Evolutionary conservation across 495 filamentous ascomycete species (phyloP), one percentile per base, ranked within the genome.

Genomic region (Pseudevernia furfuracea): DNA sequence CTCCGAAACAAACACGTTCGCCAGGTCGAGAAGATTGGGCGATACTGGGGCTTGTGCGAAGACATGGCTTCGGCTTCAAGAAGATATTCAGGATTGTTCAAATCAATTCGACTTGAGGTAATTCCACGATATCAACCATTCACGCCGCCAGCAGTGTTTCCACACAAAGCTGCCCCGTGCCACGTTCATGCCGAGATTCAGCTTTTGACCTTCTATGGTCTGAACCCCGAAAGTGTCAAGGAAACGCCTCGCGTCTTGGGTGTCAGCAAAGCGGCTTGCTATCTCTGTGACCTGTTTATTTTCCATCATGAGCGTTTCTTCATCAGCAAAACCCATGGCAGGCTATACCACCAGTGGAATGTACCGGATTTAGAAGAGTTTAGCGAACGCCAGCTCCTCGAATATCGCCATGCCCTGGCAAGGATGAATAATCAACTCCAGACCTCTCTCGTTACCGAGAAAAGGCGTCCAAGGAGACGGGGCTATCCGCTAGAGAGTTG

Each of bases 141-240:
- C 37, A 39, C 34, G 34, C 34, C 34, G 34, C 8, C 34, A 36
- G 34, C 8, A 36, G 34, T 36, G 39, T 41, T 19, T 19, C 15
- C 43, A 21, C 36, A 37, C 25, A 30, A 48, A 28, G 58, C 30
- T 11, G 6, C 43, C 23, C 14, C 1, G 19, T 43, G 61, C 39
- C 43, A 43, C 55, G 70, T 72, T n/a, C 70, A 72, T 36, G 68
- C 70, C 4, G 70, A 72, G 58, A 65, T 72, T 7, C 69, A 71
- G 30, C 19, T 72, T 19, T 1, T 71, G 1, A 25, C 43, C 21
- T 66, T 46, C 21, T 65, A 69, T 38, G 61, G 43, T 1, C 10
- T 56, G 19, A n/a, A 43, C 2, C 30, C 39, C 36, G 32, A 34
- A 9, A 6, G 38, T 5, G 34, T 10, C 12, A 19, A 12, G 4